Evolutionary conservation across 345 rosid genomes (phyloP).

Genomic region (Bruguiera gymnorhiza): DNA sequence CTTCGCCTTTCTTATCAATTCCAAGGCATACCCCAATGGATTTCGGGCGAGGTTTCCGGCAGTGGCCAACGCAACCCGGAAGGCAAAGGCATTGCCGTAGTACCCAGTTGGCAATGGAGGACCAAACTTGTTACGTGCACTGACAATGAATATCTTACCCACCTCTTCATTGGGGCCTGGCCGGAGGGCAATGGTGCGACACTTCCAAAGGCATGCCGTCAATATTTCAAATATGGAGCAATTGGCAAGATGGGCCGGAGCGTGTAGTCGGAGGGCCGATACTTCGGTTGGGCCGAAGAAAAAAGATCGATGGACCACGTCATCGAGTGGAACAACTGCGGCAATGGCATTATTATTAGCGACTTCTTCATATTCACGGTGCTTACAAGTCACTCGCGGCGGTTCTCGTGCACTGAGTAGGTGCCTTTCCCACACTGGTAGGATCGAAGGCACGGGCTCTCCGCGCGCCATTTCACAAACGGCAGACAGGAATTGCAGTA

Average conservation of each 20-base stretch:
- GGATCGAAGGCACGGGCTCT: not conserved
- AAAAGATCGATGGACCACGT: conserved; percentile 4
- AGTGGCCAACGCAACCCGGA: conserved; percentile 13
- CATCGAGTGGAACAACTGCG: not conserved
- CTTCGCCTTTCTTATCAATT: not conserved
- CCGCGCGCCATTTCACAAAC: conserved; percentile 16
- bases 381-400: conserved; percentile 2
- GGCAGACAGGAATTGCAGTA: conserved; percentile 18
- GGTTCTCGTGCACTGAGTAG: conserved; percentile 11
- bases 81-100: conserved; percentile 22
- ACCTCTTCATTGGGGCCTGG: not conserved
- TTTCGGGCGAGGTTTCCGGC: conserved; percentile 8
- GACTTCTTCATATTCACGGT: conserved; percentile 15
- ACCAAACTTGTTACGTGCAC: not conserved
- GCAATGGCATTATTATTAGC: not conserved
- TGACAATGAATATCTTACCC: no score
- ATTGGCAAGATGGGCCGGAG: not conserved
- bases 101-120: conserved; percentile 1
- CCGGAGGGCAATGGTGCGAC: conserved; percentile 13
- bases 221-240: conserved; percentile 16
- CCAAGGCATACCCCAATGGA: conserved; percentile 18
- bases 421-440: conserved; percentile 8
- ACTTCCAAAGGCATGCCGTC: conserved; percentile 26
- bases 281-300: conserved; percentile 5
- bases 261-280: not conserved